Evolutionary conservation across 257 asterid genomes (phyloP).

Genomic region (Petrea volubilis): DNA sequence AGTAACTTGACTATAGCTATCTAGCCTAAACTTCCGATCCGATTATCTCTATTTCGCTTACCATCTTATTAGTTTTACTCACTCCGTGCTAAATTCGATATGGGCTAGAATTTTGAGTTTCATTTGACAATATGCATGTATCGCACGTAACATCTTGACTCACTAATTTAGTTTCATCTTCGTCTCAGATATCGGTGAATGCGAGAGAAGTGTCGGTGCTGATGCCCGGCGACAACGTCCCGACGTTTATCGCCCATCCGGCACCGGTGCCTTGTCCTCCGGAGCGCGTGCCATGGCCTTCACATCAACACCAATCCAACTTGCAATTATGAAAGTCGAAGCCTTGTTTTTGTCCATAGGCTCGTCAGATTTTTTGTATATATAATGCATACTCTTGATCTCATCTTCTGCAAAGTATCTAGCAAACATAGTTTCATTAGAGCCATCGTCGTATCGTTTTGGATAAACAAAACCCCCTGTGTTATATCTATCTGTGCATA

Average conservation of each 20-base stretch:
- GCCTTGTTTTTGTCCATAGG: constrained; percentile 21
- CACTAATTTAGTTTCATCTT: not conserved
- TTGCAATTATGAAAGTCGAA: no score
- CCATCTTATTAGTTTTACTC: no score
- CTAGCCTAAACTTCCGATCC: no score
- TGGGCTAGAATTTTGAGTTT: no score
- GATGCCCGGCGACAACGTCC: constrained; percentile 82
- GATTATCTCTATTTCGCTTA: no score
- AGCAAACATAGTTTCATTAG: constrained; percentile 3
- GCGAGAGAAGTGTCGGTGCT: constrained; percentile 83
- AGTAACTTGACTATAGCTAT: no score
- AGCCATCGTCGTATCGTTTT: not conserved
- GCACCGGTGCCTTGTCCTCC: constrained; percentile 85
- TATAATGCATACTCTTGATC: constrained; percentile 28
- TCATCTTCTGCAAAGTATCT: constrained; percentile 11
- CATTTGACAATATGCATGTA: no score
- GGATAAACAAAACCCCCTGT: no score
- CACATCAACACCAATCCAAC: constrained; percentile 38
- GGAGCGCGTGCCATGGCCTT: constrained; percentile 62
- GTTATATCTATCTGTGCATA: no score
- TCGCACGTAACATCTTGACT: no score
- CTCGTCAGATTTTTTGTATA: constrained; percentile 30
- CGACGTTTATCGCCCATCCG: constrained; percentile 86
- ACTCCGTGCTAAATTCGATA: no score
- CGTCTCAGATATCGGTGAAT: constrained; percentile 44